Percentiles rank a stretch among this genome's conserved stretches.
Conservation (phyloP, 805 yeast species). For the Saccharomycopsis fibuligera region DNA sequence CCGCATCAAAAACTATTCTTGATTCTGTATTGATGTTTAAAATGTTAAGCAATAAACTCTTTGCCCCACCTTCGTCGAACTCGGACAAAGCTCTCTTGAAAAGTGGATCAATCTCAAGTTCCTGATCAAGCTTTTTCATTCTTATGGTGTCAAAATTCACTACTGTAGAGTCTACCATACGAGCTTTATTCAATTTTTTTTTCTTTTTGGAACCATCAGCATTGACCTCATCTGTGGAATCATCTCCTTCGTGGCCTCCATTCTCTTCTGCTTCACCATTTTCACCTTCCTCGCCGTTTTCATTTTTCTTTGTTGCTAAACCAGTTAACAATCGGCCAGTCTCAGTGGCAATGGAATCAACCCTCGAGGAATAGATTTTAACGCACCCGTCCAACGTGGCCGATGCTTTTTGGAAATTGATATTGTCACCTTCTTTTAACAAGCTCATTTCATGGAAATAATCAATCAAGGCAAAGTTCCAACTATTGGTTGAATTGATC, state of each 20-base stretch:
- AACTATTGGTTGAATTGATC: constrained; percentile 76
- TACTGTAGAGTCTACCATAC: constrained; percentile 38
- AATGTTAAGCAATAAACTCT: constrained; percentile 58
- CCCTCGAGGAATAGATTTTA: constrained; percentile 83
- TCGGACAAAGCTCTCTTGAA: constrained; percentile 71
- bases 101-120: constrained; percentile 62
- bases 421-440: constrained; percentile 66
- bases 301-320: constrained; percentile 41
- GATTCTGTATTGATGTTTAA: constrained; percentile 33
- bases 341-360: constrained; percentile 87
- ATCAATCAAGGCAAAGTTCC: constrained; percentile 89
- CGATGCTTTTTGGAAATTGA: constrained; percentile 86
- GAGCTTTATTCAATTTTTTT: constrained; percentile 26
- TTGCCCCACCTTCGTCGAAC: constrained; percentile 81
- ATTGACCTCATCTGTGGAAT: constrained; percentile 25
- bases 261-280: constrained; percentile 23
- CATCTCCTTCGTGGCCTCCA: constrained; percentile 24
- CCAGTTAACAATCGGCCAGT: constrained; percentile 82
- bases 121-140: constrained; percentile 55
- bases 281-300: constrained; percentile 24
- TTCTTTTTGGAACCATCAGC: constrained; percentile 24
- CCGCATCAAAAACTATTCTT: constrained; percentile 56
- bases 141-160: constrained; percentile 45
- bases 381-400: constrained; percentile 94
- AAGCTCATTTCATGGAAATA: constrained; percentile 81